Evolutionary conservation across 2,329 filamentous ascomycete genomes (phyloP).

Genomic region (Trichoderma sp.): DNA sequence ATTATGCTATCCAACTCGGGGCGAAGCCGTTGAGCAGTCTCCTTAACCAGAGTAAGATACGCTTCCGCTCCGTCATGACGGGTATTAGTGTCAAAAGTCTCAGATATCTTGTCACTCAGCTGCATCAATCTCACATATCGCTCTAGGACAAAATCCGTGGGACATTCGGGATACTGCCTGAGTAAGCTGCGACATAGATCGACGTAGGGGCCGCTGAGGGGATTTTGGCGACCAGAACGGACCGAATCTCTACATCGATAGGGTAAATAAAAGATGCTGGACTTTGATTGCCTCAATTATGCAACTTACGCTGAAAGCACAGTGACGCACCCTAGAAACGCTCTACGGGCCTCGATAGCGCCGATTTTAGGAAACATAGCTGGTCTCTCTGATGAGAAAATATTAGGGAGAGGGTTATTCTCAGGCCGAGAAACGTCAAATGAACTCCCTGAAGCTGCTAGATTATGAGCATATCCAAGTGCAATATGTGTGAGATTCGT

Average conservation of each 20-base stretch:
- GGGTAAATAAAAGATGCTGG: background rate
- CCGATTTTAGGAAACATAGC: background rate
- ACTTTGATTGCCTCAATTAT: background rate
- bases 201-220: background rate
- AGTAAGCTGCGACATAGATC: background rate
- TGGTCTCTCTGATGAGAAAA: background rate
- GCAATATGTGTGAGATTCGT: background rate
- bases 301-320: background rate
- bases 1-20: background rate
- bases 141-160: background rate
- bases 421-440: background rate
- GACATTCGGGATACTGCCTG: background rate
- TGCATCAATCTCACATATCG: background rate
- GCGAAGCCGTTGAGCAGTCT: background rate
- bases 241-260: background rate
- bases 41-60: background rate
- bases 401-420: background rate
- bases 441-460: background rate
- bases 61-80: no score
- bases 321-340: background rate
- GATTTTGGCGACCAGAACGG: background rate
- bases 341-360: background rate
- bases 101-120: background rate
- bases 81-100: background rate
- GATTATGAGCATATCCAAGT: background rate